These are phyloP conservation scores for Exobasidium rhododendri DNA, from an alignment of 1,284 basidiomycete genomes.

Conservation along the genomic window DNA sequence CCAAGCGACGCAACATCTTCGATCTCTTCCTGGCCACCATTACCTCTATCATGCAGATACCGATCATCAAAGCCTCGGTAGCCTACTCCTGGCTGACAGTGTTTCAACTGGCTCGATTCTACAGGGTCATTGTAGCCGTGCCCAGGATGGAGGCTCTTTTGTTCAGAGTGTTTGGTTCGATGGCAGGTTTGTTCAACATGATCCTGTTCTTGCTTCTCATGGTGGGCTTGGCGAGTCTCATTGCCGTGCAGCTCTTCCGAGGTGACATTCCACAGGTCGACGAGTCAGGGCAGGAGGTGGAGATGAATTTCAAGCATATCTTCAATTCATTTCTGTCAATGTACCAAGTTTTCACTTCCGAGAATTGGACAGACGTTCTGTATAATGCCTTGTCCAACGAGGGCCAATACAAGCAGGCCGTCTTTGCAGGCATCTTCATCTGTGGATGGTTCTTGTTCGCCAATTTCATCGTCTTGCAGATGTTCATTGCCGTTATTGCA, in stretches of 20 bases:
- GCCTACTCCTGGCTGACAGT: conserved; percentile 88
- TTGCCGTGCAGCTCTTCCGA: conserved; percentile 69
- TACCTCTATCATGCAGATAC: conserved; percentile 81
- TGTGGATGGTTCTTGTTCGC: conserved; percentile 85
- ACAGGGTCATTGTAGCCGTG: conserved; percentile 84
- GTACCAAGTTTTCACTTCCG: conserved; percentile 86
- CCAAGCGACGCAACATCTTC: conserved; percentile 67
- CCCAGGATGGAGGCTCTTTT: conserved; percentile 66
- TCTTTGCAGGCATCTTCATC: conserved; percentile 73
- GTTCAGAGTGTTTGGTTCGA: conserved; percentile 79
- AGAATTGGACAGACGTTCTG: conserved; percentile 87
- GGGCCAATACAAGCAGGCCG: conserved; percentile 67
- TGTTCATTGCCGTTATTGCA: conserved; percentile 98
- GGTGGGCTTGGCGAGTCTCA: conserved; percentile 80
- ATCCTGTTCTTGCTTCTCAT: conserved; percentile 83
- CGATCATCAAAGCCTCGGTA: conserved; percentile 64
- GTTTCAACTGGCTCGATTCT: conserved; percentile 84
- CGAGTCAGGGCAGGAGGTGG: conserved; percentile 49
- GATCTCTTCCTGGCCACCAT: conserved; percentile 79
- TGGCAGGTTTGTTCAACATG: conserved; percentile 90
- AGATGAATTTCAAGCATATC: conserved; percentile 81
- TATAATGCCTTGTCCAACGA: conserved; percentile 70
- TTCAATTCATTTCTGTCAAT: conserved; percentile 85
- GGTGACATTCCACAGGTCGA: conserved; percentile 67
- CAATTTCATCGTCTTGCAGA: conserved; percentile 91